phyloP scores from a whole-genome alignment of 2,329 filamentous ascomycete genomes.

The Aspergillus sp. region DNA sequence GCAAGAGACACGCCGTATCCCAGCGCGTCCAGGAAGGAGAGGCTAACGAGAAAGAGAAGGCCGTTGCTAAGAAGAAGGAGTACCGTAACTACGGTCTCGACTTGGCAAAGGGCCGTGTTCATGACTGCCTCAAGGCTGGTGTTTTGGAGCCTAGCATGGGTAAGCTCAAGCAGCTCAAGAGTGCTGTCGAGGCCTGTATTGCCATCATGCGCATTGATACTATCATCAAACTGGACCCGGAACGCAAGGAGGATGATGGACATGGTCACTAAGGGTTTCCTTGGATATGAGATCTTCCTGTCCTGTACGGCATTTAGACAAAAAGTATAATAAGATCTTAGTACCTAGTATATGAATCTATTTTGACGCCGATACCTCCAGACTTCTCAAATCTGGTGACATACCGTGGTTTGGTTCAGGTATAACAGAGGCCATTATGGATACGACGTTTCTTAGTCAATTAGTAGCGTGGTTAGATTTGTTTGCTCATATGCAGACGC shows the following conservation, averaged over 20 bases:
- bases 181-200: conserved; percentile 96
- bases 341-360: conserved; percentile 3
- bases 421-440: background rate
- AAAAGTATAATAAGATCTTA: conserved; percentile 22
- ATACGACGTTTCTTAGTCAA: background rate
- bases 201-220: conserved; percentile 99
- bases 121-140: conserved; percentile 90
- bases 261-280: conserved; percentile 68
- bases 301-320: conserved; percentile 14
- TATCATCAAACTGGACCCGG: conserved; percentile 94
- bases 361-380: background rate
- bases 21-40: conserved; percentile 89
- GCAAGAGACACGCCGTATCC: conserved; percentile 88
- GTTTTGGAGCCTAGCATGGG: conserved; percentile 97
- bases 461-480: background rate
- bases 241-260: conserved; percentile 77
- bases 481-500: background rate
- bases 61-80: conserved; percentile 86
- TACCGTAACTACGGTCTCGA: conserved; percentile 99
- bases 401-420: background rate
- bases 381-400: background rate
- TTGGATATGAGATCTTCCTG: conserved; percentile 5
- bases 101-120: conserved; percentile 81
- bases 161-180: conserved; percentile 98
- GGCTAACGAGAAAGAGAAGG: conserved; percentile 76